phyloP scores from a whole-genome alignment of 2,329 filamentous ascomycete genomes.

The Hypoxylon sp. region DNA sequence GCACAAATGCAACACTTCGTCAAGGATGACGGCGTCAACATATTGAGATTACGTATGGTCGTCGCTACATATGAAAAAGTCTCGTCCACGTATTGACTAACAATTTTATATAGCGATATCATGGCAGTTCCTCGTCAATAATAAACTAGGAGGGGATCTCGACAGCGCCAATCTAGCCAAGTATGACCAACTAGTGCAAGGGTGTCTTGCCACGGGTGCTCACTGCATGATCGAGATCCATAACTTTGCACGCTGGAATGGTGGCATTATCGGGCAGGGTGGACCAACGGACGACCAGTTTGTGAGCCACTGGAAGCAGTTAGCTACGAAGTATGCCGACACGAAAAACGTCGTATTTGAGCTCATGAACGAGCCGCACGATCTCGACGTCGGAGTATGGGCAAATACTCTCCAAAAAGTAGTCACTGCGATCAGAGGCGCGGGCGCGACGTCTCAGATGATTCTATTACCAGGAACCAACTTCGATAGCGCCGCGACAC shows the following conservation, averaged over 20 bases:
- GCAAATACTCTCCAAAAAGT: constrained; percentile 72
- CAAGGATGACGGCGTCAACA: constrained; percentile 67
- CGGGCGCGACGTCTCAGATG: constrained; percentile 74
- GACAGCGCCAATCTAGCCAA: constrained; percentile 63
- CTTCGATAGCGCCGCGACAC: constrained; percentile 67
- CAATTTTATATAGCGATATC: constrained; percentile 58
- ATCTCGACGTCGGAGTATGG: constrained; percentile 71
- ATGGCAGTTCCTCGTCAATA: constrained; percentile 73
- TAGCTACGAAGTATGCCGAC: constrained; percentile 71
- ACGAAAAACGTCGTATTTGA: constrained; percentile 72
- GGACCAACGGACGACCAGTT: constrained; percentile 73
- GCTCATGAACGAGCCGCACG: constrained; percentile 80
- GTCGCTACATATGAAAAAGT: background rate
- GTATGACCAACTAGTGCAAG: constrained; percentile 70
- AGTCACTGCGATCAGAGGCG: constrained; percentile 75
- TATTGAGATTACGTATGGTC: constrained; percentile 66
- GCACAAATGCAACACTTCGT: constrained; percentile 71
- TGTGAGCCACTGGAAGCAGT: constrained; percentile 69
- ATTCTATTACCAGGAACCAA: constrained; percentile 76
- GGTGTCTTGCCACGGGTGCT: constrained; percentile 70
- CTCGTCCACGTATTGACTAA: constrained; percentile 14
- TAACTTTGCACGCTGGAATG: constrained; percentile 74
- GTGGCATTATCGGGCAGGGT: constrained; percentile 75
- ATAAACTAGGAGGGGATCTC: constrained; percentile 65
- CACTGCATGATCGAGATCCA: constrained; percentile 73